A percentile compares a stretch with the other conserved stretches of the same genome.
These are phyloP conservation scores for Barnettozyma salicaria DNA, from an alignment of 805 yeast genomes.

Conservation along the genomic window DNA sequence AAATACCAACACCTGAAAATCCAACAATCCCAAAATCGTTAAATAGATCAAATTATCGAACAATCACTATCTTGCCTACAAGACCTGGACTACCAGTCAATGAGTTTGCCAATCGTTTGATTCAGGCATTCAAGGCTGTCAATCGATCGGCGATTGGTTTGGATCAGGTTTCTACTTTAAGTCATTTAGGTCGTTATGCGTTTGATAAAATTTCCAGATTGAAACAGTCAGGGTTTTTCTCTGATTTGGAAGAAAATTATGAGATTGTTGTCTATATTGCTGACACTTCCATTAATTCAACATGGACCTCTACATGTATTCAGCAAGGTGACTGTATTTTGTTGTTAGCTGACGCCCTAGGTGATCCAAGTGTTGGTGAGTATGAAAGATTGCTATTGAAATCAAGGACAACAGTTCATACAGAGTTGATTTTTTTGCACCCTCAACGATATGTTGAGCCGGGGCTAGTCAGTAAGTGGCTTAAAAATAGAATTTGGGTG, in stretches of 20 bases:
- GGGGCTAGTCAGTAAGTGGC: conserved; percentile 81
- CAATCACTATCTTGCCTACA: conserved; percentile 79
- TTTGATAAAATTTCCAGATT: conserved; percentile 83
- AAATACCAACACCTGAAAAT: conserved; percentile 28
- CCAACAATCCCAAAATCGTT: conserved; percentile 8
- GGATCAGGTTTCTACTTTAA: conserved; percentile 76
- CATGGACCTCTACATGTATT: conserved; percentile 90
- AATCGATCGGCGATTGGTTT: conserved; percentile 70
- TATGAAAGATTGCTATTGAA: conserved; percentile 73
- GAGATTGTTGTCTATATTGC: conserved; percentile 87
- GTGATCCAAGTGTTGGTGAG: conserved; percentile 73
- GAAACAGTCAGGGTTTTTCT: conserved; percentile 82
- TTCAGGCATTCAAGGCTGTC: conserved; percentile 63
- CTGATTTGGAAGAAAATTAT: conserved; percentile 83
- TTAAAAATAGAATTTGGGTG: conserved; percentile 83
- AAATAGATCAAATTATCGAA: conserved; percentile 53
- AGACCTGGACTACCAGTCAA: conserved; percentile 77
- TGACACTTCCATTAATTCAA: conserved; percentile 74
- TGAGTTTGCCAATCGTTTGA: conserved; percentile 73
- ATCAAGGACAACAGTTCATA: conserved; percentile 76
- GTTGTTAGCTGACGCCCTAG: conserved; percentile 76
- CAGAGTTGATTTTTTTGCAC: conserved; percentile 80
- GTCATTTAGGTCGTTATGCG: conserved; percentile 84
- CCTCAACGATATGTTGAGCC: conserved; percentile 77
- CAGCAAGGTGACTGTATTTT: conserved; percentile 95